Conservation (phyloP, 148 eudicot species). For the Persicaria maculosa region DNA sequence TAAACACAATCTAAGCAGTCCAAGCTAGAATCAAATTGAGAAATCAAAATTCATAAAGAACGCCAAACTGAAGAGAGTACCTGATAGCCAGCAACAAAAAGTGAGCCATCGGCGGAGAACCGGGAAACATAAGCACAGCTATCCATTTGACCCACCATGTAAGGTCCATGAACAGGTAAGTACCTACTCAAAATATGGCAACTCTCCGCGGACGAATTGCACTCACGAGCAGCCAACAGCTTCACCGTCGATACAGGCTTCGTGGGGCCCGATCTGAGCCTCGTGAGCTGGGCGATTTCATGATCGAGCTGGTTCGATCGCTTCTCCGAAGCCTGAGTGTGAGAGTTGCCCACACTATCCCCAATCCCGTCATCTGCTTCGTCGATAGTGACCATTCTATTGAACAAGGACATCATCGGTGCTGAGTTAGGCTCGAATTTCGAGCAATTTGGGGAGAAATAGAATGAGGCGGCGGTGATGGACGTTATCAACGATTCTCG, state of each 20-base stretch:
- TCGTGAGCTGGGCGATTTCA: conserved; percentile 77
- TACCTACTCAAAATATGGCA: conserved; percentile 59
- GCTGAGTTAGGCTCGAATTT: neutral
- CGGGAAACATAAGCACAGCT: conserved; percentile 77
- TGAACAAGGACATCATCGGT: neutral
- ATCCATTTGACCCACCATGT: conserved; percentile 48
- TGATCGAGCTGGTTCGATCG: conserved; percentile 35
- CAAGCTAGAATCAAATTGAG: too few relatives aligned
- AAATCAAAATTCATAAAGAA: neutral
- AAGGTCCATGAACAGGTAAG: conserved; percentile 68
- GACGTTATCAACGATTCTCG: too few relatives aligned
- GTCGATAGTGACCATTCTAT: neutral
- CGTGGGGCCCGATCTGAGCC: conserved; percentile 57
- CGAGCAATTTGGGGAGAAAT: neutral
- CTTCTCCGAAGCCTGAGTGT: neutral
- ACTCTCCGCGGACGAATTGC: conserved; percentile 58
- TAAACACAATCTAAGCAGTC: too few relatives aligned
- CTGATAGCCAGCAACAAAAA: conserved; percentile 85
- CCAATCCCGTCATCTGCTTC: neutral
- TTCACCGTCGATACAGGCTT: conserved; percentile 44
- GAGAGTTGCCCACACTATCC: neutral
- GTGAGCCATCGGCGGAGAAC: conserved; percentile 77
- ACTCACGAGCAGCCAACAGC: conserved; percentile 79
- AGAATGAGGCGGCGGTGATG: too few relatives aligned
- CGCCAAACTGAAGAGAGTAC: conserved; percentile 21